Conservation (phyloP, 257 asterid genomes). For the Solanum gracilifrons region DNA sequence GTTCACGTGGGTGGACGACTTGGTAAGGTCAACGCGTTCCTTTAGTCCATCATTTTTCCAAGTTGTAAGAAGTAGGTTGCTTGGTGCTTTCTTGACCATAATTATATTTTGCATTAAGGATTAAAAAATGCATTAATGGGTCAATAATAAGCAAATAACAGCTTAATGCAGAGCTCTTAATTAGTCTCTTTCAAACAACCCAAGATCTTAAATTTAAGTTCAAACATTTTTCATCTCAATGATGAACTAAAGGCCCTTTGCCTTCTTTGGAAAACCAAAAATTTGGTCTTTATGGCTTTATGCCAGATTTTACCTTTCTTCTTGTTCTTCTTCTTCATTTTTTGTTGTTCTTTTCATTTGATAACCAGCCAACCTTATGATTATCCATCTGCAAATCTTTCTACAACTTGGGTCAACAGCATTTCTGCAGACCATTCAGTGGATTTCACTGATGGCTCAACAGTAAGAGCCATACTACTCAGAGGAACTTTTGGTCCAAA, state of each 20-base stretch:
- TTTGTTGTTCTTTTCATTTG: neutral
- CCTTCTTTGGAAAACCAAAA: neutral
- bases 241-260: neutral
- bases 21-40: neutral
- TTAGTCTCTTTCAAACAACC: neutral
- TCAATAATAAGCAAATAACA: neutral
- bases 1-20: neutral
- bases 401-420: slow-evolving; percentile 33
- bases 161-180: neutral
- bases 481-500: slow-evolving; percentile 31
- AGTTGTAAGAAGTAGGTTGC: neutral
- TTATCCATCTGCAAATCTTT: slow-evolving; percentile 33
- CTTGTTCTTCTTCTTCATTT: neutral
- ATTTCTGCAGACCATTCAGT: slow-evolving; percentile 22
- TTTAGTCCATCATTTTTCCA: neutral
- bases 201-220: neutral
- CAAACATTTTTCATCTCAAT: neutral
- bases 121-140: neutral
- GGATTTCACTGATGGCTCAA: slow-evolving; percentile 13
- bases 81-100: neutral
- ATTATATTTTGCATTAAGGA: neutral
- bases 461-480: slow-evolving; percentile 24
- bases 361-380: slow-evolving; percentile 24
- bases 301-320: neutral
- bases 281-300: neutral